These are phyloP conservation scores for Berberis vulgaris DNA, from an alignment of 164 flowering plant species.

Conservation along the genomic window DNA sequence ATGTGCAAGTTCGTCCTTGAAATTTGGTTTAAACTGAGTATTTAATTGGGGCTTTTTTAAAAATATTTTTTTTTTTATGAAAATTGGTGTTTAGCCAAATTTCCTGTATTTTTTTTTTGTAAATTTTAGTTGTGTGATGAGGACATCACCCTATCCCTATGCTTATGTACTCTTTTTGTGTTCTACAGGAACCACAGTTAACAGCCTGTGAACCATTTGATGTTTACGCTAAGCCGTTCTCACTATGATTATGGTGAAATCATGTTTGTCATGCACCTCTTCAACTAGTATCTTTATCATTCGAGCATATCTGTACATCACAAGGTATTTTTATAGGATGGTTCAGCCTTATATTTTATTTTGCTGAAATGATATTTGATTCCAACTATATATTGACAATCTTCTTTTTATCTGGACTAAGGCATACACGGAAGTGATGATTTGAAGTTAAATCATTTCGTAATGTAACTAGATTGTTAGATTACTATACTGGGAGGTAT, in stretches of 20 bases:
- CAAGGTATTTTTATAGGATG: neutral
- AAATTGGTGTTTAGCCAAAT: too few species aligned
- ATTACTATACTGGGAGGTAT: neutral
- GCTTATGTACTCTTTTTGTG: neutral
- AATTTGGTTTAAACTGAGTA: too few species aligned
- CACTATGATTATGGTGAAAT: neutral
- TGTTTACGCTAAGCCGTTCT: constrained; percentile 41
- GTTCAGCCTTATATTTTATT: neutral
- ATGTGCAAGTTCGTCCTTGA: too few species aligned
- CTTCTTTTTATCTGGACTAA: neutral
- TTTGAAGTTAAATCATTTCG: neutral
- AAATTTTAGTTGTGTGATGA: neutral
- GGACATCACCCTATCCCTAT: neutral
- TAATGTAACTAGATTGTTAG: neutral
- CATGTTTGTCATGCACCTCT: neutral
- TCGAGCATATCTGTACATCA: neutral
- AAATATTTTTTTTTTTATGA: too few species aligned
- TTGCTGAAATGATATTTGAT: neutral
- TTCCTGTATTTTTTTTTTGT: too few species aligned
- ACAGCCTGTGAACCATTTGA: constrained; percentile 44
- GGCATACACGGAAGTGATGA: neutral
- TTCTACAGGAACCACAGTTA: constrained; percentile 61
- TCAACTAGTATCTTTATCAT: neutral
- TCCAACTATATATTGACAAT: neutral
- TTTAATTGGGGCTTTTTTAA: too few species aligned